phyloP scores from a whole-genome alignment of 2,329 filamentous ascomycete genomes.

The Exophiala bonariae region DNA sequence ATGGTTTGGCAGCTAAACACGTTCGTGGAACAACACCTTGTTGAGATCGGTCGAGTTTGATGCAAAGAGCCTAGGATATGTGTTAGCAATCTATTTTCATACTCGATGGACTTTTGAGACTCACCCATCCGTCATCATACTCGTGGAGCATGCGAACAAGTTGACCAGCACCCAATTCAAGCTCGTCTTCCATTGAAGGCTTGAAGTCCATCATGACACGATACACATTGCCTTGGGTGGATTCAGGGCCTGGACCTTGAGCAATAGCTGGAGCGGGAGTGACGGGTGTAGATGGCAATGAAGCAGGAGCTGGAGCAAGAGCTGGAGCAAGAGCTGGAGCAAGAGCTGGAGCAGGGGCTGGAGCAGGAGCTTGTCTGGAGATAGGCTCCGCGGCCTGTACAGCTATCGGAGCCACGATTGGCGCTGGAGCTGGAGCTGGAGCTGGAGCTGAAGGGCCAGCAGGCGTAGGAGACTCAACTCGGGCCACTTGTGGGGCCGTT shows the following conservation, averaged over 20 bases:
- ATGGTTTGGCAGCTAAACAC: constrained; percentile 85
- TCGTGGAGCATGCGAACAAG: constrained; percentile 88
- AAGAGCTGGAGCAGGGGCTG: constrained; percentile 69
- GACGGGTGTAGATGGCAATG: constrained; percentile 57
- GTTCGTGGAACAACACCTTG: constrained; percentile 94
- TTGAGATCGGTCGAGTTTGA: constrained; percentile 82
- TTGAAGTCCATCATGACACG: constrained; percentile 93
- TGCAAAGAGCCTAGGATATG: constrained; percentile 72
- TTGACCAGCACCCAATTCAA: constrained; percentile 77
- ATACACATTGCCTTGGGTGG: constrained; percentile 69
- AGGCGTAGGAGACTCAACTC: constrained; percentile 21
- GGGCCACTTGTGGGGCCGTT: constrained; percentile 19
- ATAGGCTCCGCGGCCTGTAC: no score
- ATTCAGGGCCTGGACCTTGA: constrained; percentile 52
- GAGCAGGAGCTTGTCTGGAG: no score
- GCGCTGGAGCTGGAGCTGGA: no score
- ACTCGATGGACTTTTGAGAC: constrained; percentile 36
- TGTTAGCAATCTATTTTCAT: constrained; percentile 32
- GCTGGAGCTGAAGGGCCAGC: constrained; percentile 24
- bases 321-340: constrained; percentile 69
- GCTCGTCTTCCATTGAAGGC: constrained; percentile 88
- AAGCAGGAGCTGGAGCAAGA: constrained; percentile 67
- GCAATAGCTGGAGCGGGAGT: constrained; percentile 38
- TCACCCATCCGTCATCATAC: constrained; percentile 97
- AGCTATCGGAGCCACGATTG: no score